Percentiles rank a stretch among this genome's conserved stretches.
Conservation (phyloP, 352 stramenopile genomes). For the Globisporangium rhizosaccharum region DNA sequence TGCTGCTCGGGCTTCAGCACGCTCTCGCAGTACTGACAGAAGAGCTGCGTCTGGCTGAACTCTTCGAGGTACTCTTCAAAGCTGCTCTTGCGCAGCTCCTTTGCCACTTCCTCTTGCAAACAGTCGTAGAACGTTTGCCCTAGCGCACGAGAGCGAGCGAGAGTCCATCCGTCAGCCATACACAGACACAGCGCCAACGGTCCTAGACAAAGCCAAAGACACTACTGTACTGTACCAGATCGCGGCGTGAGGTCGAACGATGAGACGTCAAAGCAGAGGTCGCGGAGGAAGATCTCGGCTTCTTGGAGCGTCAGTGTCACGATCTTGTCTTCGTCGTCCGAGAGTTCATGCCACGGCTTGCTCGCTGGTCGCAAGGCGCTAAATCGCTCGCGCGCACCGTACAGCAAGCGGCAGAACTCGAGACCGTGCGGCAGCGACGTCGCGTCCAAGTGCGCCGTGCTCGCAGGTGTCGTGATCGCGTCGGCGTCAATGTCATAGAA, state of each 20-base stretch:
- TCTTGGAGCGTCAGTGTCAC: constrained; percentile 70
- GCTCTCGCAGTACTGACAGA: constrained; percentile 84
- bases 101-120: constrained; percentile 68
- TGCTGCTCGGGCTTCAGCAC: constrained; percentile 38
- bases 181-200: background rate
- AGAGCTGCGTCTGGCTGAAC: constrained; percentile 83
- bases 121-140: constrained; percentile 66
- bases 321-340: constrained; percentile 72
- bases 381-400: constrained; percentile 47
- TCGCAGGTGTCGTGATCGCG: constrained; percentile 34
- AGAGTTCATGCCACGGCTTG: constrained; percentile 77
- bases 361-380: constrained; percentile 28
- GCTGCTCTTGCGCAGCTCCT: constrained; percentile 60
- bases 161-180: background rate
- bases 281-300: constrained; percentile 59
- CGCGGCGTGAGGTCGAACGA: constrained; percentile 44
- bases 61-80: constrained; percentile 73
- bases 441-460: constrained; percentile 36
- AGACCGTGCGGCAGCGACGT: constrained; percentile 51
- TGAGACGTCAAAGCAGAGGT: constrained; percentile 67
- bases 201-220: background rate
- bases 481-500: constrained; percentile 80
- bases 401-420: constrained; percentile 55
- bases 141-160: background rate
- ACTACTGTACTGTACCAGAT: constrained; percentile 18